These are phyloP conservation scores for Arthrinium puccinioides DNA, from an alignment of 2,329 filamentous ascomycete genomes.

Conservation along the genomic window DNA sequence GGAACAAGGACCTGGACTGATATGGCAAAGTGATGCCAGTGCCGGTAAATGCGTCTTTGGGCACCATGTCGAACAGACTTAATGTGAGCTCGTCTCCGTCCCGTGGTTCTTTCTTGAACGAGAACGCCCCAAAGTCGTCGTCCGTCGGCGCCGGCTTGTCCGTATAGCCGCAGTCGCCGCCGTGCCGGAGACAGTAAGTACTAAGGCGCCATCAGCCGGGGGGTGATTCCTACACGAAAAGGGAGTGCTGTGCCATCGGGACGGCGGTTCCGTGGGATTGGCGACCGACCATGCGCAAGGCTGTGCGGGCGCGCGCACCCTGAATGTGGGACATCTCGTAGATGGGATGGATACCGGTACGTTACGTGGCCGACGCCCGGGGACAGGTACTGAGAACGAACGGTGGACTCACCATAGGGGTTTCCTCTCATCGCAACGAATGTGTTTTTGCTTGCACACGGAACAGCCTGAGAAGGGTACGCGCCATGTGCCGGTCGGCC, in stretches of 20 bases:
- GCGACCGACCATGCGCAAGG: no score
- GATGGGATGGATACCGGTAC: no score
- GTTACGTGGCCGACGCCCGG: no score
- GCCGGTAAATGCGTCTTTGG: constrained; percentile 20
- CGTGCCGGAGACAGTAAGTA: constrained; percentile 37
- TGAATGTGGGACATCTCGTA: no score
- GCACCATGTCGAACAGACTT: constrained; percentile 13
- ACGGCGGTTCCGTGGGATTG: neutral
- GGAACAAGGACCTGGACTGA: constrained; percentile 27
- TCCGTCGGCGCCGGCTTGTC: constrained; percentile 5
- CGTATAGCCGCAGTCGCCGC: constrained; percentile 31
- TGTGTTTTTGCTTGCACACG: constrained; percentile 32
- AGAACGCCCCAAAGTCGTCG: neutral
- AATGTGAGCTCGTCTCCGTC: no score
- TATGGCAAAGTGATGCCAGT: constrained; percentile 23
- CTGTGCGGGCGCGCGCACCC: no score
- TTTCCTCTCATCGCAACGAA: constrained; percentile 37
- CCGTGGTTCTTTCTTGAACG: no score
- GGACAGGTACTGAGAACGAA: no score
- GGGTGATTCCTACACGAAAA: neutral
- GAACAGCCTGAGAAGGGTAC: constrained; percentile 21
- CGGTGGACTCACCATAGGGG: constrained; percentile 33
- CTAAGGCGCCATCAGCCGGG: constrained; percentile 17
- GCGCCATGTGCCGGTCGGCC: neutral
- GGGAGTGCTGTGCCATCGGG: constrained; percentile 1